These are phyloP conservation scores for Arthrobotrys entomopaga DNA, from an alignment of 2,329 filamentous ascomycete genomes.

Conservation along the genomic window DNA sequence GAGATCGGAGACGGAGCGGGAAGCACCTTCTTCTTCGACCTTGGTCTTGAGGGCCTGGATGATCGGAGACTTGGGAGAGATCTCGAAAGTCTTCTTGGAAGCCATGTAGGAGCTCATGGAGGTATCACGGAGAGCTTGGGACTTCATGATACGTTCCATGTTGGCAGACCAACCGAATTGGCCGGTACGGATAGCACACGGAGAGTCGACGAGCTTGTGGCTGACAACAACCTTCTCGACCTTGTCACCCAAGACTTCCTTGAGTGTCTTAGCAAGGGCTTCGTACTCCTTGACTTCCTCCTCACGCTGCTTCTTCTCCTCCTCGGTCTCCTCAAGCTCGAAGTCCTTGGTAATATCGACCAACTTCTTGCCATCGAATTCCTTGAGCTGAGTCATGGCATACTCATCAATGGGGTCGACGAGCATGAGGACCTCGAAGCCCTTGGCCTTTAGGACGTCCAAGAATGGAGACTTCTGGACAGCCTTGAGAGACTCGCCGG, in stretches of 20 bases:
- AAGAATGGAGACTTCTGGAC: slow-evolving; percentile 99
- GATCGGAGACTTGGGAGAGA: slow-evolving; percentile 97
- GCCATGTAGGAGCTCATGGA: slow-evolving; percentile 99
- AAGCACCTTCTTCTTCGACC: slow-evolving; percentile 95
- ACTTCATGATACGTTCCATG: slow-evolving; percentile 99
- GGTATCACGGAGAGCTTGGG: slow-evolving; percentile 98
- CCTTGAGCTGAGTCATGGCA: slow-evolving; percentile 99
- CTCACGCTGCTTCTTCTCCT: slow-evolving; percentile 97
- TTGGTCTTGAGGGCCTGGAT: slow-evolving; percentile 99
- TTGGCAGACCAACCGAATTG: slow-evolving; percentile 99
- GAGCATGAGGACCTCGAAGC: slow-evolving; percentile 99
- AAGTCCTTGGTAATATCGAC: slow-evolving; percentile 99
- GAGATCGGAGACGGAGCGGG: slow-evolving; percentile 99
- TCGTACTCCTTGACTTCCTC: slow-evolving; percentile 98
- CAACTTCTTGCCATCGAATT: slow-evolving; percentile 99
- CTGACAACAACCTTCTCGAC: slow-evolving; percentile 99
- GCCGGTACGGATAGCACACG: slow-evolving; percentile 98
- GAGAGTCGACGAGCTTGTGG: slow-evolving; percentile 93
- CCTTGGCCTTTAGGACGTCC: slow-evolving; percentile 97
- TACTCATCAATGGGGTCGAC: slow-evolving; percentile 99
- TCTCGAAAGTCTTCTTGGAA: slow-evolving; percentile 99
- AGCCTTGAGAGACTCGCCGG: slow-evolving; percentile 98
- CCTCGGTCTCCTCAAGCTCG: slow-evolving; percentile 99
- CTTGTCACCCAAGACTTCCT: slow-evolving; percentile 99
- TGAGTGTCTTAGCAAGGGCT: slow-evolving; percentile 91